A percentile compares a stretch with the other conserved stretches of the same genome.
These are phyloP conservation scores for Barnettozyma populi DNA, from an alignment of 805 yeast species.

Conservation along the genomic window DNA sequence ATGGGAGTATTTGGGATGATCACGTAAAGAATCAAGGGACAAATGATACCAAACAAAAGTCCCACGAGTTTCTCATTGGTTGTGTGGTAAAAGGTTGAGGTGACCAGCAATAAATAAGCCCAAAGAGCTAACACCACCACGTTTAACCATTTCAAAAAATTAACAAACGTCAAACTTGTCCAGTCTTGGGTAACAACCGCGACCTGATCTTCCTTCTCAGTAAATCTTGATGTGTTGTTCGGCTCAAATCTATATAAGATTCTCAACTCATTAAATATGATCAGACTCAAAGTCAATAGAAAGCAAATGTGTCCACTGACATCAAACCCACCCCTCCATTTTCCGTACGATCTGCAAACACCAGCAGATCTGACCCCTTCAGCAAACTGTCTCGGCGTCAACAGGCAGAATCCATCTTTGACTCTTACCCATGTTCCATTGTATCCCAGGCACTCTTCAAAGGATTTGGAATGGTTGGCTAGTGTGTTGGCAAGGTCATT, in stretches of 20 bases:
- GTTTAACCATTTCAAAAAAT: constrained; percentile 13
- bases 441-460: constrained; percentile 10
- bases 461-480: constrained; percentile 1
- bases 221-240: neutral
- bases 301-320: constrained; percentile 49
- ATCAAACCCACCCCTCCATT: constrained; percentile 48
- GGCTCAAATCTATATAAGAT: constrained; percentile 8
- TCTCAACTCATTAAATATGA: constrained; percentile 33
- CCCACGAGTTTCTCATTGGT: constrained; percentile 70
- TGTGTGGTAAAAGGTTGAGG: constrained; percentile 81
- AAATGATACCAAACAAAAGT: constrained; percentile 53
- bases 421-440: constrained; percentile 21
- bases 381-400: constrained; percentile 12
- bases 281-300: constrained; percentile 36
- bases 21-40: constrained; percentile 41
- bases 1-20: constrained; percentile 7
- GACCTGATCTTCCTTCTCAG: neutral
- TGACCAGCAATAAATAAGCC: constrained; percentile 59
- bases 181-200: constrained; percentile 1
- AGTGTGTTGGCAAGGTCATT: constrained; percentile 10
- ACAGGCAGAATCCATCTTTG: constrained; percentile 11
- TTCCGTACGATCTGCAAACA: constrained; percentile 28
- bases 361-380: constrained; percentile 26
- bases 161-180: constrained; percentile 7
- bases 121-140: constrained; percentile 34